Evolutionary conservation across 345 rosid species (phyloP).

Genomic region (Geranium brycei): DNA sequence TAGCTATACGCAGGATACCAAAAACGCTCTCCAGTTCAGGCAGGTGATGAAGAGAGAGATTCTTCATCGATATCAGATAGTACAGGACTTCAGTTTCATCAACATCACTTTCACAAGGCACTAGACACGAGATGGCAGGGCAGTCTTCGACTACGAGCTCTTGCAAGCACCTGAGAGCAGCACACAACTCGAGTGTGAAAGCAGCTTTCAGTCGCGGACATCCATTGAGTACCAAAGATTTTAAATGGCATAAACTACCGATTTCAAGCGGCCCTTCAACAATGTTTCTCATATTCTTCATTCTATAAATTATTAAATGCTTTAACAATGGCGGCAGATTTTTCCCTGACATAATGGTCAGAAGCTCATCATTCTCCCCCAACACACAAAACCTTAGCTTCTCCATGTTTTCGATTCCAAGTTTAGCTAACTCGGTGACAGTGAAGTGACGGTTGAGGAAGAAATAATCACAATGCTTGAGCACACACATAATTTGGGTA

Average conservation of each 20-base stretch:
- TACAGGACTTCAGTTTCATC: not conserved
- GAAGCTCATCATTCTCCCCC: conserved; percentile 4
- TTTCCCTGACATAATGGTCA: not conserved
- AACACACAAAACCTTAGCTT: not conserved
- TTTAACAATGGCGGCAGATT: not conserved
- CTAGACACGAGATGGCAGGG: not conserved
- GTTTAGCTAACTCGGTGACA: not conserved
- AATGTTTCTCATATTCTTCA: conserved; percentile 4
- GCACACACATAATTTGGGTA: not conserved
- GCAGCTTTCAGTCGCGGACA: not conserved
- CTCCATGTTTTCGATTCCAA: conserved; percentile 1
- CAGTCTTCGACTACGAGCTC: conserved; percentile 1
- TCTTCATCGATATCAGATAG: not conserved
- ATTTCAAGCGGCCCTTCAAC: not conserved
- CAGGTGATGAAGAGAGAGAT: not conserved
- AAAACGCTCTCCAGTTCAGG: not conserved
- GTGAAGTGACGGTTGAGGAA: conserved; percentile 5
- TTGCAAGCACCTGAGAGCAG: not conserved
- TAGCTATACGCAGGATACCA: not conserved
- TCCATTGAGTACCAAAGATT: not conserved
- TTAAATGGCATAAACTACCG: not conserved
- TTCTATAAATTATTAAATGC: not conserved
- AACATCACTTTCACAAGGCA: not conserved
- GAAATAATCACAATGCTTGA: conserved; percentile 3
- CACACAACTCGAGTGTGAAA: not conserved